phyloP scores from a whole-genome alignment of 352 stramenopile genomes.

The Pythium vanterpoolii region DNA sequence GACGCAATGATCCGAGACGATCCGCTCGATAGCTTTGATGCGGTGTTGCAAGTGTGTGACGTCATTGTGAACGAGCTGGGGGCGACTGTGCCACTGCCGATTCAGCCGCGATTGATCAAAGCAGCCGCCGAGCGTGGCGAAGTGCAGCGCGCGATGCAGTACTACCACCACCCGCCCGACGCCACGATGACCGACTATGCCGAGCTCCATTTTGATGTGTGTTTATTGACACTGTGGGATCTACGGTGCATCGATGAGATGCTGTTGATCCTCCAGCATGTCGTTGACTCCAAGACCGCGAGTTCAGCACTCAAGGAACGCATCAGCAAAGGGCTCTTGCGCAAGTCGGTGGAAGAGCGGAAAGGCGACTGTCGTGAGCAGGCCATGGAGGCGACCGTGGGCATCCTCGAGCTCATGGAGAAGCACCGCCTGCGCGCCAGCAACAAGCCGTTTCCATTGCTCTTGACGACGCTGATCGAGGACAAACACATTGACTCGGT shows the following conservation, averaged over 20 bases:
- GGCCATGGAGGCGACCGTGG: conserved; percentile 31
- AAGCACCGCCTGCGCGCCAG: conserved; percentile 45
- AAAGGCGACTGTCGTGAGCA: conserved; percentile 35
- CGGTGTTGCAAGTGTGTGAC: conserved; percentile 49
- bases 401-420: conserved; percentile 61
- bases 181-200: conserved; percentile 40
- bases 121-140: conserved; percentile 51
- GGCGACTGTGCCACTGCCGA: conserved; percentile 43
- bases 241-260: conserved; percentile 42
- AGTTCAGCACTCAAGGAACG: conserved; percentile 43
- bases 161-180: conserved; percentile 45
- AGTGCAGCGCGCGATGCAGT: conserved; percentile 55
- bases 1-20: conserved; percentile 56
- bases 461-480: conserved; percentile 42
- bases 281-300: conserved; percentile 40
- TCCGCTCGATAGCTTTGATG: conserved; percentile 40
- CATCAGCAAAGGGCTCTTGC: conserved; percentile 64
- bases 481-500: conserved; percentile 26
- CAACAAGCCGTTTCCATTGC: conserved; percentile 41
- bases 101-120: conserved; percentile 56
- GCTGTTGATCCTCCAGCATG: conserved; percentile 47
- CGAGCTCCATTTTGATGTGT: conserved; percentile 68
- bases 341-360: conserved; percentile 38
- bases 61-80: conserved; percentile 40
- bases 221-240: conserved; percentile 52